Percentiles rank a stretch among this genome's conserved stretches.
These are phyloP conservation scores for Prunus mume DNA, from an alignment of 306 rosid species.

Conservation along the genomic window DNA sequence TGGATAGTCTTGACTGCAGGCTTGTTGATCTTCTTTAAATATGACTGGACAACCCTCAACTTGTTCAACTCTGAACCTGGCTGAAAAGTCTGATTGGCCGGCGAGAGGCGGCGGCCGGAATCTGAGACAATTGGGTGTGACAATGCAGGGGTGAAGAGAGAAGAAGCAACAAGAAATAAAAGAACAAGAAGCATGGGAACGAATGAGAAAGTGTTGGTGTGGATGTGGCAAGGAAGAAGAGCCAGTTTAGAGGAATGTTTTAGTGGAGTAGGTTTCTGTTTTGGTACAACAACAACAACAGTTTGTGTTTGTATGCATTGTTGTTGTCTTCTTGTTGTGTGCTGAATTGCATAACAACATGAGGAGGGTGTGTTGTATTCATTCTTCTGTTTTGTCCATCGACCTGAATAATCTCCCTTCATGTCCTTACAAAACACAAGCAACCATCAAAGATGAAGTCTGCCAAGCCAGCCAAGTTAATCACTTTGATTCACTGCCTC, in stretches of 20 bases:
- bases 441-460: conserved; percentile 25
- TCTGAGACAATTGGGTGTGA: conserved; percentile 38
- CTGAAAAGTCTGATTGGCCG: conserved; percentile 52
- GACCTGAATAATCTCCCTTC: conserved; percentile 52
- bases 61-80: conserved; percentile 46
- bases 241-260: conserved; percentile 55
- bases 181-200: conserved; percentile 54
- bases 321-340: conserved; percentile 73
- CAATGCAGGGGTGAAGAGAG: conserved; percentile 43
- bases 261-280: conserved; percentile 36
- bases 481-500: conserved; percentile 34
- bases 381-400: conserved; percentile 51
- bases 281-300: conserved; percentile 28
- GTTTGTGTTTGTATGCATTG: conserved; percentile 57
- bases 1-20: conserved; percentile 82
- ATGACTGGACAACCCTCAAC: conserved; percentile 37
- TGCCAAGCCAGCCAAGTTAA: conserved; percentile 11
- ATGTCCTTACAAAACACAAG: conserved; percentile 63
- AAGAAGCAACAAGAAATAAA: conserved; percentile 47
- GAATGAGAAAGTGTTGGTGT: conserved; percentile 22
- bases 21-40: conserved; percentile 73
- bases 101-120: conserved; percentile 23
- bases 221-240: conserved; percentile 29
- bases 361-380: conserved; percentile 9
- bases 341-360: conserved; percentile 23